A percentile compares a stretch with the other conserved stretches of the same genome.
phyloP scores from a whole-genome alignment of 371 early-diverging fungal genomes.

The Mortierella sp. region DNA sequence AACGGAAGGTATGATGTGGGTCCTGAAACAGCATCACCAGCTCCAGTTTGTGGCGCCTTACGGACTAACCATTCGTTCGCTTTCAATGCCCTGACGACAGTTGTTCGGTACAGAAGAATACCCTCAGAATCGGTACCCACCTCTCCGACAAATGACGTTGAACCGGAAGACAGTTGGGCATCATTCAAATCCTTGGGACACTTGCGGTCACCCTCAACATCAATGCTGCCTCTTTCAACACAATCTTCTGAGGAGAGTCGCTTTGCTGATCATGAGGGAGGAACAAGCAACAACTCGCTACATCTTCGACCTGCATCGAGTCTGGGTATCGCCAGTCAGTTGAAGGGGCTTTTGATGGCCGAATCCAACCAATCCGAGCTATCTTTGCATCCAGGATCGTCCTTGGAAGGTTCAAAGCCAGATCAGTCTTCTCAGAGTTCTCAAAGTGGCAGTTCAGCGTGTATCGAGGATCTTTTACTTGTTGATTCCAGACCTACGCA shows the following conservation, averaged over 20 bases:
- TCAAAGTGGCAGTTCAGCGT: not conserved
- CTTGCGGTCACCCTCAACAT: constrained; percentile 45
- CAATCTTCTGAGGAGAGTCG: constrained; percentile 11
- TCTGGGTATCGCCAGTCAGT: constrained; percentile 6
- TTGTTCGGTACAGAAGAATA: constrained; percentile 41
- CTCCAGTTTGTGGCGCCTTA: not conserved
- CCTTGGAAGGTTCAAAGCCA: not conserved
- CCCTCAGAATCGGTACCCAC: constrained; percentile 43
- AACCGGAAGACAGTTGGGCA: constrained; percentile 27
- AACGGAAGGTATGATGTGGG: constrained; percentile 56
- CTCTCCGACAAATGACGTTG: constrained; percentile 31
- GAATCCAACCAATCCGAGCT: not conserved
- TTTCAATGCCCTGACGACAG: constrained; percentile 10
- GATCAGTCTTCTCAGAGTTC: not conserved
- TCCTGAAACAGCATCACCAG: not conserved
- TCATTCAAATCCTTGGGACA: constrained; percentile 46
- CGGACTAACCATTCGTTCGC: not conserved
- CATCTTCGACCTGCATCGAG: constrained; percentile 24
- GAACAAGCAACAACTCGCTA: not conserved
- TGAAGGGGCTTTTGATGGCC: constrained; percentile 20
- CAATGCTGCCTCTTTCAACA: constrained; percentile 30
- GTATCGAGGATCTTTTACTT: constrained; percentile 22
- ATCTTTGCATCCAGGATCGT: not conserved
- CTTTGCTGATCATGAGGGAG: constrained; percentile 1
- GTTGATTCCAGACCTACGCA: constrained; percentile 9